These are phyloP conservation scores for Cryptococcus wingfieldii DNA, from an alignment of 1,284 basidiomycete species.

Conservation along the genomic window DNA sequence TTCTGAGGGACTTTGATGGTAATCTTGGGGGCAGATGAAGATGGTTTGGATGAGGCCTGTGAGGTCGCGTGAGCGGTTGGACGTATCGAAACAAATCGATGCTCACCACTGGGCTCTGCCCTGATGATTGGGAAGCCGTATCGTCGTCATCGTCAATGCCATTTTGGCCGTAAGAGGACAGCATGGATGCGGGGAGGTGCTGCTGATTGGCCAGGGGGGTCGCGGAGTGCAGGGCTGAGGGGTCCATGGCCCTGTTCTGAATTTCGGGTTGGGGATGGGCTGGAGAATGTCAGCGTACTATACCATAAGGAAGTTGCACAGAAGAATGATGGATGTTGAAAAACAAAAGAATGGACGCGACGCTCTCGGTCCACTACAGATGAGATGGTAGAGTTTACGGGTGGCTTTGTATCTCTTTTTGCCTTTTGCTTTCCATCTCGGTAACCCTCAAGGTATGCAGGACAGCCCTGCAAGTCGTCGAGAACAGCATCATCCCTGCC, in stretches of 20 bases:
- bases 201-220: slow-evolving; percentile 3
- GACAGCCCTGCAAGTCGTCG: not conserved
- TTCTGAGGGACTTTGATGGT: slow-evolving; percentile 12
- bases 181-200: slow-evolving; percentile 23
- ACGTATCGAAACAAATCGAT: not conserved
- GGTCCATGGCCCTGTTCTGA: slow-evolving; percentile 6
- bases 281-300: not conserved
- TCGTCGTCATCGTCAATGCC: not conserved
- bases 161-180: slow-evolving; percentile 6
- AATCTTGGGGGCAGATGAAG: slow-evolving; percentile 6
- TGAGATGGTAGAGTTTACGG: not conserved
- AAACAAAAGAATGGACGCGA: not conserved
- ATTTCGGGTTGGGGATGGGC: not conserved
- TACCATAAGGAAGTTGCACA: not conserved
- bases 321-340: not conserved
- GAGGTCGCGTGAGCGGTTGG: not conserved
- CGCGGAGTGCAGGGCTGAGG: slow-evolving; percentile 5
- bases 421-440: not conserved
- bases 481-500: not conserved
- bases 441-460: not conserved
- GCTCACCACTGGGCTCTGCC: not conserved
- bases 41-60: slow-evolving; percentile 5
- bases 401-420: not conserved
- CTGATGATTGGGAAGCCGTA: not conserved
- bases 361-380: not conserved